Evolutionary conservation across 352 stramenopile species (phyloP), one percentile per base, ranked within the genome.

Genomic region (Pythium monospermum): DNA sequence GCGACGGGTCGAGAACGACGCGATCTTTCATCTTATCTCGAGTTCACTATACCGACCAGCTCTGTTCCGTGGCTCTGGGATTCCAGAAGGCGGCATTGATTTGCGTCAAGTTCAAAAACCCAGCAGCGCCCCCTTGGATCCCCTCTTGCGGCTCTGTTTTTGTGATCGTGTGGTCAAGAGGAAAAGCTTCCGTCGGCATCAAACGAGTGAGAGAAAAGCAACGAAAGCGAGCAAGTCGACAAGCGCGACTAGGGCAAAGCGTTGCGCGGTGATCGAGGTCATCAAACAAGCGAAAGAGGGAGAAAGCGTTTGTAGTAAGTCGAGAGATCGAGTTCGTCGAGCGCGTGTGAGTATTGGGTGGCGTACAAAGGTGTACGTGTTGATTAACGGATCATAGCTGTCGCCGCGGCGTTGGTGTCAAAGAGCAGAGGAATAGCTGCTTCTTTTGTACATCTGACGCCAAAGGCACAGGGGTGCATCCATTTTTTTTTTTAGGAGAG

Each of bases 341-440:
- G 40, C 30, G 40, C 26, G 12, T 7, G 7, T n/a, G 8, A 8
- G 40, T 38, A 22, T 47, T n/a, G 26, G 40, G 36, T 42, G 15
- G 36, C n/a, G n/a, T n/a, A n/a, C n/a, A n/a, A n/a, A n/a, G n/a
- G n/a, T n/a, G 36, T 42, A n/a, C 15, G 36, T 42, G 36, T 18
- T 42, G 32, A 16, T 35, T 8, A 35, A 13, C 30, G 30, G 30
- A 13, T 35, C 30, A 35, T 35, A 8, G 7, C 30, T 13, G 30
- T 35, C 8, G 13, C 30, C 41, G n/a, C 11, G 49, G 27, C 12
- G 32, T 25, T 16, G 46, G 33, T 33, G 40, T 26, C 36, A 46
- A 48, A 47, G 8, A 19, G 46, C 47, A 62, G 54, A 62, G 54
- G 54, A 62, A 62, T 52, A 62, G 54, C 54, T 62, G 54, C 28